phyloP scores from a whole-genome alignment of 805 yeast genomes.

The Lachancea cidri region DNA sequence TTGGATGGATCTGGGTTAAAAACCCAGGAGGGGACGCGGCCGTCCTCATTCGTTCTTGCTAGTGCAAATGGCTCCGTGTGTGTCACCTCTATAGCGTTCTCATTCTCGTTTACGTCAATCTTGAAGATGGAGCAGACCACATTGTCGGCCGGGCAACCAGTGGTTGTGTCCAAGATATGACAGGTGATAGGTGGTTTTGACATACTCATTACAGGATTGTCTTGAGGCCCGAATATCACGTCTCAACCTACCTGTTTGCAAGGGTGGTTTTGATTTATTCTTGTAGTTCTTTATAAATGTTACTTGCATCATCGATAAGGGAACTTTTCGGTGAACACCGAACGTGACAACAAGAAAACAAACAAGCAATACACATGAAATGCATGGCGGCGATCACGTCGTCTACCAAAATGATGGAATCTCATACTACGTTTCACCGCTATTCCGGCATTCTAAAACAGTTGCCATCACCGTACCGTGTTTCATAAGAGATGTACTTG shows the following conservation, averaged over 20 bases:
- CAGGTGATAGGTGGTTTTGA: constrained; percentile 64
- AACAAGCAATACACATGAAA: constrained; percentile 1
- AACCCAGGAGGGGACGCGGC: constrained; percentile 70
- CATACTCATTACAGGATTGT: constrained; percentile 1
- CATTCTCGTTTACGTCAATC: constrained; percentile 19
- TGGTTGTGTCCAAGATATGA: constrained; percentile 80
- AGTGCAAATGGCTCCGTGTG: constrained; percentile 51
- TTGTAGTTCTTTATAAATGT: constrained; percentile 1
- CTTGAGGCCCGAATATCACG: too few relatives aligned
- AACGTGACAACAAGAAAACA: neutral
- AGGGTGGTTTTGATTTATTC: too few relatives aligned
- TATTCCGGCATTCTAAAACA: constrained; percentile 34
- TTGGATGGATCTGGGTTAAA: constrained; percentile 34
- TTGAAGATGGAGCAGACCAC: constrained; percentile 61
- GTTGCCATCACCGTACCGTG: constrained; percentile 29
- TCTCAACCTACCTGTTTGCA: too few relatives aligned
- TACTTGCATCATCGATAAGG: neutral
- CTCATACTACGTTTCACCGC: constrained; percentile 32
- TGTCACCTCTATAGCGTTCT: constrained; percentile 25
- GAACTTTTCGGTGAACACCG: constrained; percentile 9
- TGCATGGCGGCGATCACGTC: constrained; percentile 18
- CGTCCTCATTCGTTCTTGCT: constrained; percentile 72
- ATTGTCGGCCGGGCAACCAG: constrained; percentile 75
- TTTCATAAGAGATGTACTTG: constrained; percentile 28
- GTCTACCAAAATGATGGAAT: constrained; percentile 20